Conservation (phyloP, 2,329 filamentous ascomycete species). For the Harringtonia aguacate region DNA sequence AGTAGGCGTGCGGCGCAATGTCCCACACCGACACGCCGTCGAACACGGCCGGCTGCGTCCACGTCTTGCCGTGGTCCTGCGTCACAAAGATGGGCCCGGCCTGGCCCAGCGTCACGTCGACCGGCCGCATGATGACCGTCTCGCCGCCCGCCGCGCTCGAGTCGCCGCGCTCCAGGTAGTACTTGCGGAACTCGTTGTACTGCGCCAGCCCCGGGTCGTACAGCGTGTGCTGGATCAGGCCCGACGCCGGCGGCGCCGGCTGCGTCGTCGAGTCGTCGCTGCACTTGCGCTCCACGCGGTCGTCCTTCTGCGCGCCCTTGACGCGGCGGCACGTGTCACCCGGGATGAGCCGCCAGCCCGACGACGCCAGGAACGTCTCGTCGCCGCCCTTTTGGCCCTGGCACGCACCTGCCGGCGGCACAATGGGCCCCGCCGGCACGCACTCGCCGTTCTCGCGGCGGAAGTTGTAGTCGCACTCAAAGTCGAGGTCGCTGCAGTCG, state of each 20-base stretch:
- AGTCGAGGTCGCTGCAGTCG: constrained; percentile 73
- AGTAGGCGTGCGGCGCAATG: constrained; percentile 69
- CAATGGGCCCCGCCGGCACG: constrained; percentile 48
- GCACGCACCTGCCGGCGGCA: constrained; percentile 63
- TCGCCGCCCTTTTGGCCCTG: constrained; percentile 44
- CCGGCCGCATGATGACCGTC: constrained; percentile 49
- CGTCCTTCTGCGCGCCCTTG: constrained; percentile 54
- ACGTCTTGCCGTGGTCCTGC: constrained; percentile 79
- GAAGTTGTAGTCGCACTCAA: constrained; percentile 96
- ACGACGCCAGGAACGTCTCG: constrained; percentile 72
- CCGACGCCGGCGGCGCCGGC: constrained; percentile 45
- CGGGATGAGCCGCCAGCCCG: constrained; percentile 86
- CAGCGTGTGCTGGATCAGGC: constrained; percentile 52
- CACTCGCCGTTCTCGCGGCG: constrained; percentile 58
- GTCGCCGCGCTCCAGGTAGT: constrained; percentile 72
- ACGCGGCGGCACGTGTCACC: constrained; percentile 61
- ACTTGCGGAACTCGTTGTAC: constrained; percentile 38
- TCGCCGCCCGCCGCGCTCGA: constrained; percentile 56
- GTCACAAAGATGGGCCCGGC: constrained; percentile 59
- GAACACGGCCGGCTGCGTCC: constrained; percentile 54
- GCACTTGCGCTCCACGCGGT: constrained; percentile 66
- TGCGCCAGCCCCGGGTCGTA: constrained; percentile 47
- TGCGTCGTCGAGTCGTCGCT: constrained; percentile 40
- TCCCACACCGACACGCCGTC: constrained; percentile 56
- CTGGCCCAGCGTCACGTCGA: constrained; percentile 34